Evolutionary conservation across 768 basidiomycete species (phyloP).

Genomic region (Mycena pura): DNA sequence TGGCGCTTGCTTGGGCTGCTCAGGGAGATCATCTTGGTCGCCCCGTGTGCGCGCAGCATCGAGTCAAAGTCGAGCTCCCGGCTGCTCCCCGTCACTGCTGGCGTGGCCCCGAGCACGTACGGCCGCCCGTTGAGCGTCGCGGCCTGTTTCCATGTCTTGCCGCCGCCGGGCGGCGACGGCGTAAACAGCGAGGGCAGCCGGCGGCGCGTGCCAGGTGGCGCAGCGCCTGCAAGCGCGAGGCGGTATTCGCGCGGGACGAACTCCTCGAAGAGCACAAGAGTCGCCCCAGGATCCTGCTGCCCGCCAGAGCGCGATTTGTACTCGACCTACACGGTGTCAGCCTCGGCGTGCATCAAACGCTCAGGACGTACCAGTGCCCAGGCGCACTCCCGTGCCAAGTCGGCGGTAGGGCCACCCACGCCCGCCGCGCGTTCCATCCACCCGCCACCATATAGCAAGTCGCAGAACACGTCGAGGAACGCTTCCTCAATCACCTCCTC

Average conservation of each 20-base stretch:
- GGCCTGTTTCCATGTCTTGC: slow-evolving; percentile 81
- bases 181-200: slow-evolving; percentile 76
- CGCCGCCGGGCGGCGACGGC: slow-evolving; percentile 39
- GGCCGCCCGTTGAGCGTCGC: slow-evolving; percentile 81
- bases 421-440: slow-evolving; percentile 81
- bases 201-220: slow-evolving; percentile 49
- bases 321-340: slow-evolving; percentile 64
- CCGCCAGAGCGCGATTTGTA: slow-evolving; percentile 75
- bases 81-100: slow-evolving; percentile 59
- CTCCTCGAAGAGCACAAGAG: slow-evolving; percentile 90
- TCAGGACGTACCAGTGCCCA: slow-evolving; percentile 81
- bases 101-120: slow-evolving; percentile 64
- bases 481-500: slow-evolving; percentile 90
- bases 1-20: slow-evolving; percentile 10
- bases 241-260: slow-evolving; percentile 90
- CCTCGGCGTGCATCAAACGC: not conserved
- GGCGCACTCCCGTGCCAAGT: slow-evolving; percentile 79
- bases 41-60: slow-evolving; percentile 61
- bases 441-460: slow-evolving; percentile 80
- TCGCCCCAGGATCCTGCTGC: slow-evolving; percentile 77
- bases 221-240: slow-evolving; percentile 69
- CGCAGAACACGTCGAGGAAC: slow-evolving; percentile 88
- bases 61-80: slow-evolving; percentile 72
- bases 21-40: slow-evolving; percentile 53
- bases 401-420: slow-evolving; percentile 52